Base-by-base conservation (phyloP, 2,329 filamentous ascomycete genomes). In the Trichothecium sympodiale region DNA sequence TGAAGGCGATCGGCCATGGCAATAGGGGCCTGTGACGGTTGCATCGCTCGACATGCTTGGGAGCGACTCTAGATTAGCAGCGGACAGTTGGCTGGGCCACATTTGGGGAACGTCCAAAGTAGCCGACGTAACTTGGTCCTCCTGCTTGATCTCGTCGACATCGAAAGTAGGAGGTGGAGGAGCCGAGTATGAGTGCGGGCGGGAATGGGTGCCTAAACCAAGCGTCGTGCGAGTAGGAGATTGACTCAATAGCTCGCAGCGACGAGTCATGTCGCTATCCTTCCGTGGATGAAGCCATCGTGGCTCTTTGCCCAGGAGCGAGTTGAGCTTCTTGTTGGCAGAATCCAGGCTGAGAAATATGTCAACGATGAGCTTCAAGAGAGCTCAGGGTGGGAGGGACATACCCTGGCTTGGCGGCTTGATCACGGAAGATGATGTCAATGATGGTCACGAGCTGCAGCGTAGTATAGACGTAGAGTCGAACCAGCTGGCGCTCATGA, bases 381-480 rank as follows among this genome's bases (percentile, higher is more conserved):
- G 18, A 27, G n/a, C n/a, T 17, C 16, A 17, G 15, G 20, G 15
- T 18, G 6, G 26, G 8, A 2, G n/a, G 8, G n/a, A 49, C 61
- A 37, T 55, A 72, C 69, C 65, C 61, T 31, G 64, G 67, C 23
- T 61, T 59, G 26, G 65, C 58, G 16, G 64, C 61, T 3, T 57
- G 53, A 12, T 42, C 59, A 39, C 37, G 53, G 38, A 48, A 59
- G 26, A 26, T 38, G 39, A 41, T 66, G 8, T 59, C 54, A 32
- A 64, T 52, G 16, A 74, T 74, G 50, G 65, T 64, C 3, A 64
- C 54, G 12, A 74, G 55, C 2, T 65, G 62, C 5, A 76, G 56
- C 0, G 59, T 69, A 0, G 71, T 76, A 46, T 71, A 75, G 37
- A 74, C 53, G 42, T 77, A 77, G 7, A 77, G 62, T 7, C 71